phyloP scores from a whole-genome alignment of 805 yeast genomes.

The Maudiozyma serrabonitensis region DNA sequence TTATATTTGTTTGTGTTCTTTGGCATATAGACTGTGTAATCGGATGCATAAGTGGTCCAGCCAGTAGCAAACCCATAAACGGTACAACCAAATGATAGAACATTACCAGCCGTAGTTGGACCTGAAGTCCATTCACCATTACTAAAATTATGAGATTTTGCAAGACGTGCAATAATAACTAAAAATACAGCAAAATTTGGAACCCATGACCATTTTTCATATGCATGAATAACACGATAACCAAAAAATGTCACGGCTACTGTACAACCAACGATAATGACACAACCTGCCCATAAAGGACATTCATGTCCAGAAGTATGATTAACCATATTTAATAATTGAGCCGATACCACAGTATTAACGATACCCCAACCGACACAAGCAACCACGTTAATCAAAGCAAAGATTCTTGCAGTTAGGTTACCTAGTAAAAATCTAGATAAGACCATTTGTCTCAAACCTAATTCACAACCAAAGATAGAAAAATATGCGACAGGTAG shows the following conservation, averaged over 20 bases:
- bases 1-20: constrained; percentile 46
- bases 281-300: constrained; percentile 88
- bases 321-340: constrained; percentile 68
- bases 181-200: constrained; percentile 67
- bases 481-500: constrained; percentile 75
- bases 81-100: constrained; percentile 74
- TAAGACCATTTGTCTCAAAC: constrained; percentile 79
- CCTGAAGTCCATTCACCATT: constrained; percentile 48
- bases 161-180: constrained; percentile 67
- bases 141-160: constrained; percentile 53
- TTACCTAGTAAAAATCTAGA: constrained; percentile 74
- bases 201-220: constrained; percentile 82
- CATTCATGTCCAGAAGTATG: constrained; percentile 35
- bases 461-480: constrained; percentile 72
- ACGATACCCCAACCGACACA: constrained; percentile 95
- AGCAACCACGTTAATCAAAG: constrained; percentile 67
- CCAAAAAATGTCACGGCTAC: constrained; percentile 77
- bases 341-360: constrained; percentile 83
- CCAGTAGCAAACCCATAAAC: constrained; percentile 87
- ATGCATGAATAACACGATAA: constrained; percentile 66
- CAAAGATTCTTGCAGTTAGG: constrained; percentile 62
- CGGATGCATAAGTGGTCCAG: constrained; percentile 92
- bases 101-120: constrained; percentile 59
- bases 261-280: constrained; percentile 59
- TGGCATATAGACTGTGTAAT: constrained; percentile 82